A percentile compares a stretch with the other conserved stretches of the same genome.
phyloP scores from a whole-genome alignment of 257 asterid species.

The Osmanthus fragrans region DNA sequence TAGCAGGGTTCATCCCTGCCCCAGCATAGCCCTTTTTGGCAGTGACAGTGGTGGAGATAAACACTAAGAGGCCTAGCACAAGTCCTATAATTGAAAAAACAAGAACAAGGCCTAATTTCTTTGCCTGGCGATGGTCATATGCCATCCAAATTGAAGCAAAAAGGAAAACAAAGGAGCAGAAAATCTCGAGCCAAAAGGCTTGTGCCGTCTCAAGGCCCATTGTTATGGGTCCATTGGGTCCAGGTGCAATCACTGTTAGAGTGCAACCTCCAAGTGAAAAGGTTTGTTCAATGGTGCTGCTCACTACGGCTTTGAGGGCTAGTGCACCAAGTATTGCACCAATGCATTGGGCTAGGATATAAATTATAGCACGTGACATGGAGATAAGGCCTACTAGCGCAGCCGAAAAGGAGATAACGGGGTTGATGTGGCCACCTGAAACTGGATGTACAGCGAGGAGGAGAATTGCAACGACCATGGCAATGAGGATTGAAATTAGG shows the following conservation, averaged over 20 bases:
- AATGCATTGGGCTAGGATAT: slow-evolving; percentile 54
- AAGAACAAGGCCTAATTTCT: slow-evolving; percentile 39
- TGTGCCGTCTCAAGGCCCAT: slow-evolving; percentile 52
- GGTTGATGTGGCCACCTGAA: slow-evolving; percentile 88
- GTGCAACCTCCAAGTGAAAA: slow-evolving; percentile 83
- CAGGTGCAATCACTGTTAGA: slow-evolving; percentile 42
- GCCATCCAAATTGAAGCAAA: slow-evolving; percentile 85
- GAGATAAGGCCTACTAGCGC: slow-evolving; percentile 72
- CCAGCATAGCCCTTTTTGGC: slow-evolving; percentile 61
- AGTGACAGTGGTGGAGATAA: slow-evolving; percentile 60
- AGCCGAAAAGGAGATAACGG: slow-evolving; percentile 76
- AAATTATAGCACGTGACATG: slow-evolving; percentile 54
- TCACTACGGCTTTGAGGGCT: slow-evolving; percentile 64
- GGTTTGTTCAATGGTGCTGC: slow-evolving; percentile 32
- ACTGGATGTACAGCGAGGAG: slow-evolving; percentile 70
- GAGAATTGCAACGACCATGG: slow-evolving; percentile 54
- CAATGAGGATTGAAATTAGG: slow-evolving; percentile 48
- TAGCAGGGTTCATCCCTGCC: slow-evolving; percentile 78
- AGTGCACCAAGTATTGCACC: slow-evolving; percentile 74
- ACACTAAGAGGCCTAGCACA: slow-evolving; percentile 66
- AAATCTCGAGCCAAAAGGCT: slow-evolving; percentile 67
- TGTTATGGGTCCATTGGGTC: slow-evolving; percentile 47
- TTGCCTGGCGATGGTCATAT: slow-evolving; percentile 65
- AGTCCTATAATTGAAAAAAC: slow-evolving; percentile 53
- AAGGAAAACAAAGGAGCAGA: slow-evolving; percentile 62